Evolutionary conservation across 1,139 yeast species (phyloP), one percentile per base, ranked within the genome.

Genomic region (Kodamaea derodonti): DNA sequence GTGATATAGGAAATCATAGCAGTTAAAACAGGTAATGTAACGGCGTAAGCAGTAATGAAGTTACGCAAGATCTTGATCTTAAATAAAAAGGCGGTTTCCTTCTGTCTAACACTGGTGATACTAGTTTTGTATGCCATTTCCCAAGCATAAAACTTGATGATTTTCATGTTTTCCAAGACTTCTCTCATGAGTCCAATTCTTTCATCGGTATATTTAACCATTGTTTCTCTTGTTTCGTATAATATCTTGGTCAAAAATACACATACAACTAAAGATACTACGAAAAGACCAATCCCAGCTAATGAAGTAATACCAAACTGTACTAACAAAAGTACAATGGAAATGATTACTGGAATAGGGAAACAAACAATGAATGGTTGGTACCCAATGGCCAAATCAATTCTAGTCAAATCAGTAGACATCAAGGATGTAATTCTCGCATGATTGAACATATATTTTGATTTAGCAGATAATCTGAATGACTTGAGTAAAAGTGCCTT

Each of bases 91-190:
- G 52, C 56, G 72, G 67, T 66, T 53, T 69, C 75, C 24, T 52
- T 46, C 30, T 55, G 57, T 46, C 75, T 56, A 11, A 62, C 60
- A 17, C 57, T 49, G 20, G 63, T 54, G 31, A 69, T 59, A 37
- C 58, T 55, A 32, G 53, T 40, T 47, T 62, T 62, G 51, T 69
- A 69, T 24, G 75, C 73, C 42, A 57, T 30, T 51, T 69, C 75
- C 75, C 75, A 69, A 20, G 75, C 72, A 41, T 68, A 69, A 36
- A 62, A 69, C 50, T 69, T 69, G 44, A 69, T 68, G 29, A 69
- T 55, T 42, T 69, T 69, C 42, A 69, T 52, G 47, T 68, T 63
- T 36, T 54, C 56, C 41, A 69, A 59, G 20, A 63, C 62, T 47
- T 69, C 75, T 43, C 73, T 59, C 67, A 69, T 67, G 36, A 66